phyloP scores from a whole-genome alignment of 345 rosid species.

The Nephelium lappaceum region DNA sequence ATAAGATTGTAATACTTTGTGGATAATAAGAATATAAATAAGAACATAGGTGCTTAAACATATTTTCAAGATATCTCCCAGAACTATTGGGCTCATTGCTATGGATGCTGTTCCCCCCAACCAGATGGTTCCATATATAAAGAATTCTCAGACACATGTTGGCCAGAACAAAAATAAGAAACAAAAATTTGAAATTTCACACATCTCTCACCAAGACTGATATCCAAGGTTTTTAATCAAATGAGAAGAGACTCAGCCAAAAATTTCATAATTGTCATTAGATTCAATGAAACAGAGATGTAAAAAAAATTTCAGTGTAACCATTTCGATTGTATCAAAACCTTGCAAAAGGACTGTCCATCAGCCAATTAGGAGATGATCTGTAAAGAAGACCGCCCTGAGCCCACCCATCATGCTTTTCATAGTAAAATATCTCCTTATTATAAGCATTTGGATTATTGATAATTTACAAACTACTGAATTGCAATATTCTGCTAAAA shows the following conservation, averaged over 20 bases:
- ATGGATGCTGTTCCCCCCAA: no score
- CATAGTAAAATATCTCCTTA: neutral
- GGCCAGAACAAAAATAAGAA: neutral
- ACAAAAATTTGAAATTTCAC: neutral
- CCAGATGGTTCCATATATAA: no score
- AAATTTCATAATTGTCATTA: neutral
- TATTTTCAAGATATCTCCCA: neutral
- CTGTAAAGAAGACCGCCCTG: neutral
- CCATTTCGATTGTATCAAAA: neutral
- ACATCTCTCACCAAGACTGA: neutral
- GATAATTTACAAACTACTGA: slow-evolving; percentile 11
- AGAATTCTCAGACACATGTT: no score
- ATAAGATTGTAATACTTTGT: neutral
- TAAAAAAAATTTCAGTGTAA: neutral
- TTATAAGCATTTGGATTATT: neutral
- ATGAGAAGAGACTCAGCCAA: neutral
- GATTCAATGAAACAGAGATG: neutral
- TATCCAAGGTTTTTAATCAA: neutral
- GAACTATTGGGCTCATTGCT: neutral
- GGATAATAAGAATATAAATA: neutral
- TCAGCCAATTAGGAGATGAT: neutral
- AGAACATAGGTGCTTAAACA: neutral
- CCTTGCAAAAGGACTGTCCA: neutral
- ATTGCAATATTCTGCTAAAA: slow-evolving; percentile 15
- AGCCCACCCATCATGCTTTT: neutral